A percentile compares a stretch with the other conserved stretches of the same genome.
These are phyloP conservation scores for Xylaria scruposa DNA, from an alignment of 495 filamentous ascomycete species.

Conservation along the genomic window DNA sequence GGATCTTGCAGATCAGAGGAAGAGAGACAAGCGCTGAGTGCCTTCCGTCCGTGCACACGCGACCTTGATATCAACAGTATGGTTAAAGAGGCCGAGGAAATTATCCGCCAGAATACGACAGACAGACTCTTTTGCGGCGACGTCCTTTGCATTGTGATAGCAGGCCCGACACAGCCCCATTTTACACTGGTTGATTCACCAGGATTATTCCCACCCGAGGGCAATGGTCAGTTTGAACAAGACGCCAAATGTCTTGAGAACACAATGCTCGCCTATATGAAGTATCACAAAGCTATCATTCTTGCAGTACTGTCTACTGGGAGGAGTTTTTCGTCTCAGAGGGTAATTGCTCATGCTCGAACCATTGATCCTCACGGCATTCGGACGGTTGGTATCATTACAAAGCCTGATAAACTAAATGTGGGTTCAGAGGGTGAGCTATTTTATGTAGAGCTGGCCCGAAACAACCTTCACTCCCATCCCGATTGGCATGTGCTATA, in stretches of 20 bases:
- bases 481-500: not conserved
- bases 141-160: not conserved
- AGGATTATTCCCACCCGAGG: not conserved
- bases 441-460: not conserved
- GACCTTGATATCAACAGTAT: not conserved
- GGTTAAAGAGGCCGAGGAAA: not conserved
- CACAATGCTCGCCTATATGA: not conserved
- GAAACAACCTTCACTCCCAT: not conserved
- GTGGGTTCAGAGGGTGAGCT: not conserved
- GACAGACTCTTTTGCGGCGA: not conserved
- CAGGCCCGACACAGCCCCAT: not conserved
- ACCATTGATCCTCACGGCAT: not conserved
- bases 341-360: not conserved
- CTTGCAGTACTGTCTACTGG: not conserved
- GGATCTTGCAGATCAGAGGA: not conserved
- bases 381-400: not conserved
- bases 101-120: not conserved
- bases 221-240: not conserved
- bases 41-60: not conserved
- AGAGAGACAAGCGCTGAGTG: not conserved
- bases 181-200: not conserved
- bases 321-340: not conserved
- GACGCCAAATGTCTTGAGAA: not conserved
- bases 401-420: not conserved
- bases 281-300: not conserved